phyloP scores from a whole-genome alignment of 1,284 basidiomycete species.

The Omphalotus olearius region DNA sequence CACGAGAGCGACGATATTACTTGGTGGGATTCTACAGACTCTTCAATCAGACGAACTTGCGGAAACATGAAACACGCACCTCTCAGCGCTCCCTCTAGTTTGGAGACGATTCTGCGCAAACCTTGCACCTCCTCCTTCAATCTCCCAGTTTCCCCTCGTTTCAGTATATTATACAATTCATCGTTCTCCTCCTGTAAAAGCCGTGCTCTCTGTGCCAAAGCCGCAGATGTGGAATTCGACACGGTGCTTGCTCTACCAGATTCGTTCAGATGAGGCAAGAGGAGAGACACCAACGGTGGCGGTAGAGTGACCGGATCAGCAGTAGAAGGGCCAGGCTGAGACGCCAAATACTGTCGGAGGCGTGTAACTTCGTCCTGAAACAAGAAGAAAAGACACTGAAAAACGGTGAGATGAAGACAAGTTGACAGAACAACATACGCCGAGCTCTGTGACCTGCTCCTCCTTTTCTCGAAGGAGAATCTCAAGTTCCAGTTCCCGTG shows the following conservation, averaged over 20 bases:
- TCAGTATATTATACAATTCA: conserved; percentile 70
- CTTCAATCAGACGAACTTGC: conserved; percentile 1
- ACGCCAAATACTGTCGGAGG: conserved; percentile 53
- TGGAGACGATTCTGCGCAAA: conserved; percentile 58
- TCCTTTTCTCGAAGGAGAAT: conserved; percentile 67
- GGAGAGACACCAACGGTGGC: conserved; percentile 58
- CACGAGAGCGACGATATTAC: conserved; percentile 69
- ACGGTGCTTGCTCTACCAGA: conserved; percentile 23
- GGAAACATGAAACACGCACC: conserved; percentile 38
- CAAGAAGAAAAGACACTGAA: conserved; percentile 1
- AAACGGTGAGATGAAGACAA: not conserved
- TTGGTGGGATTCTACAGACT: conserved; percentile 62
- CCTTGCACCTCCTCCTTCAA: conserved; percentile 75
- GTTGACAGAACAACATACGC: conserved; percentile 39
- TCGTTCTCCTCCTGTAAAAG: conserved; percentile 80
- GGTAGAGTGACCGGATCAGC: conserved; percentile 64
- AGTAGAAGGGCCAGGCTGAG: conserved; percentile 52
- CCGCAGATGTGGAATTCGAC: conserved; percentile 35
- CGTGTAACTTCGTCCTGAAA: conserved; percentile 62
- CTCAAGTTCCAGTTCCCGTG: conserved; percentile 76
- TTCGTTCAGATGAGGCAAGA: conserved; percentile 59
- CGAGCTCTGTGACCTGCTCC: conserved; percentile 62
- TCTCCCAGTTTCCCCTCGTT: conserved; percentile 55
- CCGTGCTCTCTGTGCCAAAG: conserved; percentile 65
- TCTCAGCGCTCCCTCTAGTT: conserved; percentile 67